These are phyloP conservation scores for Mollisia scopiformis DNA, from an alignment of 2,329 filamentous ascomycete species.

Conservation along the genomic window DNA sequence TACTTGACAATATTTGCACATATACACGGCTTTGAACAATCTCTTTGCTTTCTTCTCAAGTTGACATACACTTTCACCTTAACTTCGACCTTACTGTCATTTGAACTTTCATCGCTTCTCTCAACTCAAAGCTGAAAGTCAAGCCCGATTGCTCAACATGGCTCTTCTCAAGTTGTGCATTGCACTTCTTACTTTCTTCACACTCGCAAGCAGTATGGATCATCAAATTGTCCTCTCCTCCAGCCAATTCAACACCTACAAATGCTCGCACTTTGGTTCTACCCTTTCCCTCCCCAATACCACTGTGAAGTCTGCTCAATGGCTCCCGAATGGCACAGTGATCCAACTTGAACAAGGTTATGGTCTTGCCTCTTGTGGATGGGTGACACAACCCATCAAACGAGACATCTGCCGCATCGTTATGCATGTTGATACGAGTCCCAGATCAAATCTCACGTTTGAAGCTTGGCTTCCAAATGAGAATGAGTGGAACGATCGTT, in stretches of 20 bases:
- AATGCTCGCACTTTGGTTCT: conserved; percentile 15
- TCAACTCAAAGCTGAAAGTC: no score
- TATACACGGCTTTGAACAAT: no score
- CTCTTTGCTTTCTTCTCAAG: no score
- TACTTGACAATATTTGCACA: no score
- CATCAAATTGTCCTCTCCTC: conserved; percentile 9
- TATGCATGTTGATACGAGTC: conserved; percentile 23
- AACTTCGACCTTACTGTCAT: no score
- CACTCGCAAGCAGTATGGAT: not conserved
- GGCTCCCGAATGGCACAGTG: conserved; percentile 20
- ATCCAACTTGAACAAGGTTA: conserved; percentile 17
- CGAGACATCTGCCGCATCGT: conserved; percentile 24
- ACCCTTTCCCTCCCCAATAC: conserved; percentile 16
- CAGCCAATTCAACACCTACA: conserved; percentile 3
- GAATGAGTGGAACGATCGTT: conserved; percentile 45
- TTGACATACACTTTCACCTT: no score
- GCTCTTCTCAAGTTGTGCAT: not conserved
- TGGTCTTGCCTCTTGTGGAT: conserved; percentile 18
- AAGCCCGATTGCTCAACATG: not conserved
- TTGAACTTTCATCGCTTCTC: no score
- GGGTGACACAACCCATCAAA: conserved; percentile 7
- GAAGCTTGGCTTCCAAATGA: conserved; percentile 38
- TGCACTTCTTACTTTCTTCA: not conserved
- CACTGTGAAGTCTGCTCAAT: conserved; percentile 25
- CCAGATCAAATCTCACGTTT: conserved; percentile 22